Percentiles rank a stretch among this genome's conserved stretches.
Evolutionary conservation across 805 yeast species (phyloP).

Genomic region (Tetrapisispora pingtungensis): DNA sequence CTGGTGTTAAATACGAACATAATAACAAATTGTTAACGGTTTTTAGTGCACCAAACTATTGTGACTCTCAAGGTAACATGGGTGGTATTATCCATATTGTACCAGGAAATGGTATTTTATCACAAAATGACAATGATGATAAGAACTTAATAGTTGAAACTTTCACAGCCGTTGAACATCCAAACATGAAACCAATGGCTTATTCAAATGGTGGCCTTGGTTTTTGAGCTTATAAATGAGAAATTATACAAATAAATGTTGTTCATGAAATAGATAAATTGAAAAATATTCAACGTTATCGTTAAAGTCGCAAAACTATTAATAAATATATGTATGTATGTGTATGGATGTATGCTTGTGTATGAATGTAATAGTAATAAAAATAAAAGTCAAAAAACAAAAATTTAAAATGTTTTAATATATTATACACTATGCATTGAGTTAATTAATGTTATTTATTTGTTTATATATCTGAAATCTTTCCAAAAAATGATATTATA

Average conservation of each 20-base stretch:
- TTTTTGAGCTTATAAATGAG: slow-evolving; percentile 9
- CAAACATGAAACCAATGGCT: slow-evolving; percentile 90
- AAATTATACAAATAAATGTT: no score
- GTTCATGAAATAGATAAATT: no score
- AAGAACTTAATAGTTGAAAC: slow-evolving; percentile 44
- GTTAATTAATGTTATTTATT: neutral
- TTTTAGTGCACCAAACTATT: slow-evolving; percentile 97
- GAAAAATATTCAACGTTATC: no score
- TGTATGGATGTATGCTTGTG: no score
- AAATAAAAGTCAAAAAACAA: no score
- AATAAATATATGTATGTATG: no score
- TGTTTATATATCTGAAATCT: neutral
- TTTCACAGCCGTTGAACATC: slow-evolving; percentile 81
- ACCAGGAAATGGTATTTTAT: slow-evolving; percentile 29
- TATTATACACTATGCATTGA: slow-evolving; percentile 1
- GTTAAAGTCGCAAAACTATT: no score
- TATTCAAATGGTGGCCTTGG: slow-evolving; percentile 48
- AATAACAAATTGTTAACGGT: slow-evolving; percentile 80
- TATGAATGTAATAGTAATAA: no score
- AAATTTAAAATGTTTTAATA: neutral
- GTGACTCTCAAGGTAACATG: slow-evolving; percentile 82
- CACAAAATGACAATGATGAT: slow-evolving; percentile 36
- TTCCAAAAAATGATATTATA: no score
- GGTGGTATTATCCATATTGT: slow-evolving; percentile 80
- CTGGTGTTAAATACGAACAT: slow-evolving; percentile 83